Evolutionary conservation across 2,329 filamentous ascomycete genomes (phyloP), one percentile per base, ranked within the genome.

Genomic region (Nothophoma quercina): DNA sequence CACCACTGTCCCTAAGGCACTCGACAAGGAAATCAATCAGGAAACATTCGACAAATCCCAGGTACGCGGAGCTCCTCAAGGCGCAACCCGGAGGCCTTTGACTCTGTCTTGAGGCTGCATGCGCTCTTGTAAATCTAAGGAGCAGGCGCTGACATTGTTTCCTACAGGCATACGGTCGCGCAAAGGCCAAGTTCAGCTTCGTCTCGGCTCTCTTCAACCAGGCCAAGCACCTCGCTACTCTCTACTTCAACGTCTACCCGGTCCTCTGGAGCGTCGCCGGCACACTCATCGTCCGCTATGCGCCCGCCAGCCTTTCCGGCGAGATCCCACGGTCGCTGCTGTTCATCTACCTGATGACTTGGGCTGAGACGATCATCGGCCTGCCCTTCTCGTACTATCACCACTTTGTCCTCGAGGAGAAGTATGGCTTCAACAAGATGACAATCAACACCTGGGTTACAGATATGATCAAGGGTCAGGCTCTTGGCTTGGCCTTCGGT

Each of bases 341-440:
- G 71, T 99, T 98, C 79, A 85, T 97, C 75, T 88, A 98, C 70
- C 81, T 85, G 51, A 96, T 96, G 76, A 88, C 91, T 65, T 75
- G 96, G 67, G 84, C 96, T 67, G 89, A 92, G 64, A 91, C 93
- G 68, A 62, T 90, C 48, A 78, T 96, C 59, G 89, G 88, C 51
- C 79, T 98, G 45, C 95, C 95, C 3, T 84, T 87, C 55, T 89
- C 87, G 48, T 87, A 97, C 75, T 99, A 98, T 81, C 88, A 93
- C 78, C 95, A 91, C 10, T 99, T 99, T 70, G 90, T 98, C 39
- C 82, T 99, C 49, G 95, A 99, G 77, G 93, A 97, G 78, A 90
- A 91, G 72, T 99, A 96, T 67, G 95, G 95, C 41, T 99, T 99
- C 85, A 99, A 99, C 78, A 99, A 99, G 81, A 92, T 96, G 82